A percentile compares a stretch with the other conserved stretches of the same genome.
Conservation (phyloP, 2,329 filamentous ascomycete genomes). For the Diaporthe velutina region DNA sequence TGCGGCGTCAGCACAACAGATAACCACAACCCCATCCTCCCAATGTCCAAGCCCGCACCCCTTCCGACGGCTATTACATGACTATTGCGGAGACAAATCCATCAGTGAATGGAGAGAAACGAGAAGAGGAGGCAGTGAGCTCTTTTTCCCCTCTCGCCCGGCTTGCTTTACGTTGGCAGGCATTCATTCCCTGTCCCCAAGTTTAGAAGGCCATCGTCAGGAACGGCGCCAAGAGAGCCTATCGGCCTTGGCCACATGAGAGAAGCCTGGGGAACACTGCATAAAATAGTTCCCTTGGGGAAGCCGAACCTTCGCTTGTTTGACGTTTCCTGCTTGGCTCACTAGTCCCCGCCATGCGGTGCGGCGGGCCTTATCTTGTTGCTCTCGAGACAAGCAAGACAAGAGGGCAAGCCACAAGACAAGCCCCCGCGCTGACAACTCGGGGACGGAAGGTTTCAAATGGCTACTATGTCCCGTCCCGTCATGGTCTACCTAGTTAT, state of each 20-base stretch:
- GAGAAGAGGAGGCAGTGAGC: background rate
- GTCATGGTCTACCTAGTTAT: background rate
- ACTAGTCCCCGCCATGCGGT: slow-evolving; percentile 2
- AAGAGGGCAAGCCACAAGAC: background rate
- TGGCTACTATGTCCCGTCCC: background rate
- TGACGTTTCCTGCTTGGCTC: slow-evolving; percentile 20
- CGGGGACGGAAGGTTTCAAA: background rate
- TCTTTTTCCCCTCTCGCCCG: background rate
- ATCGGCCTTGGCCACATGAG: slow-evolving; percentile 26
- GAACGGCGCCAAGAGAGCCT: slow-evolving; percentile 28
- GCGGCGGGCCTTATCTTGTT: background rate
- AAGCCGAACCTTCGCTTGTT: slow-evolving; percentile 19
- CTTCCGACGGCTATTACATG: slow-evolving; percentile 3
- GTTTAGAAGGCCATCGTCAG: slow-evolving; percentile 9
- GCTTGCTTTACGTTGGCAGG: background rate
- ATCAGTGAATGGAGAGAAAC: background rate
- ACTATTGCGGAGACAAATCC: background rate
- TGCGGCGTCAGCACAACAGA: background rate
- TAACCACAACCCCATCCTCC: too few species aligned
- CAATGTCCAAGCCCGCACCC: background rate
- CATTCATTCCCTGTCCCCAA: background rate
- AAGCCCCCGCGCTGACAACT: background rate
- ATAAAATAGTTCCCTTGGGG: background rate
- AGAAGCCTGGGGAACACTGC: slow-evolving; percentile 16
- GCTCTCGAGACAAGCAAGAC: background rate